Evolutionary conservation across 306 rosid species (phyloP), one percentile per base, ranked within the genome.

Genomic region (Acacia melanoxylon): DNA sequence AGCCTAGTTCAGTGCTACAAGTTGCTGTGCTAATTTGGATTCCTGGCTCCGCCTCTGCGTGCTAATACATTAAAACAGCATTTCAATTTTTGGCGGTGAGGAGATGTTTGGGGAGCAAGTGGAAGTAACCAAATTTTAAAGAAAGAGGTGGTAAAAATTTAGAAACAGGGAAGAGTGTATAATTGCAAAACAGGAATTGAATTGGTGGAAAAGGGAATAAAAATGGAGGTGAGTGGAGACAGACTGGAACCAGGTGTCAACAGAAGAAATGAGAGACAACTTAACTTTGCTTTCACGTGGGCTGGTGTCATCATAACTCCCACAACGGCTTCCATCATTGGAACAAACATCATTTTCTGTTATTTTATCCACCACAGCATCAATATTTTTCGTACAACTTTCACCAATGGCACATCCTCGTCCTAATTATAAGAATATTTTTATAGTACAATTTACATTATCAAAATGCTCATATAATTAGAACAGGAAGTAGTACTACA

Each of bases 241-340:
- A 81, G 81, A 88, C 61, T 8, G 27, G 76, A 83, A 79, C 41
- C 85, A 80, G 83, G 81, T 68, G 82, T 56, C 80, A 84, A 83
- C 84, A 73, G 75, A 65, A 78, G 78, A 83, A 76, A 72, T 44
- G 66, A 78, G 46, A 78, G 48, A 78, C 31, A 24, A 11, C 56
- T 14, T 24, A 54, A 65, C 54, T 66, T 58, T 59, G 81, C 59
- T 35, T 89, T 78, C 91, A 84, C 90, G 77, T 87, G 94, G 88
- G 68, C 67, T 79, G 83, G 65, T 77, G 81, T 75, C 68, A 80
- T 72, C 22, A 70, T 72, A 81, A 81, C 84, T 59, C 80, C 86
- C 85, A 76, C 86, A 81, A 79, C 83, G 70, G 66, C 78, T 35
- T 2, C 56, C 83, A 75, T 81, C 79, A 77, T 86, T 78, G 84